phyloP scores from a whole-genome alignment of 2,329 filamentous ascomycete species.

The Penicillium sp. region DNA sequence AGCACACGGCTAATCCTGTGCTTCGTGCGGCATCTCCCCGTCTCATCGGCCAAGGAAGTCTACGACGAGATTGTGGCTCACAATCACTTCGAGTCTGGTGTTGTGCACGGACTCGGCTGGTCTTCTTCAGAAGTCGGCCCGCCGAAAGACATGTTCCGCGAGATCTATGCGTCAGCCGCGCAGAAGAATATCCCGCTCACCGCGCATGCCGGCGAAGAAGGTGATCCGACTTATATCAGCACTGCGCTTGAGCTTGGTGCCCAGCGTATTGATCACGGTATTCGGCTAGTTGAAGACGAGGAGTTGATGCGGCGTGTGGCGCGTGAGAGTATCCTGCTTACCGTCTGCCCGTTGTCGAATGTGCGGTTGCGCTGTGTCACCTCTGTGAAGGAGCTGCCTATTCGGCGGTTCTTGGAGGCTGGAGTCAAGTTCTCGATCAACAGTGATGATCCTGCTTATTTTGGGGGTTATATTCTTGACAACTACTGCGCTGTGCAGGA shows the following conservation, averaged over 20 bases:
- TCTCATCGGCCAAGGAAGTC: constrained; percentile 45
- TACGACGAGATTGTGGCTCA: constrained; percentile 35
- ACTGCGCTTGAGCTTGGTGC: constrained; percentile 57
- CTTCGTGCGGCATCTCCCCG: constrained; percentile 61
- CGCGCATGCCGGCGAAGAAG: constrained; percentile 69
- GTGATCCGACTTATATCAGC: constrained; percentile 57
- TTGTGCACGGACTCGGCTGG: constrained; percentile 56
- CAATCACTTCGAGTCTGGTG: constrained; percentile 41
- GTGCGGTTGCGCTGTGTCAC: constrained; percentile 53
- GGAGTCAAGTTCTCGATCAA: constrained; percentile 64
- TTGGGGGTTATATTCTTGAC: constrained; percentile 65
- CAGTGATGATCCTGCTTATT: constrained; percentile 66
- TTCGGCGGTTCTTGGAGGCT: constrained; percentile 54
- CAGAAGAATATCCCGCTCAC: constrained; percentile 53
- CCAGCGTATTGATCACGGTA: constrained; percentile 66
- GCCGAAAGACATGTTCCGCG: constrained; percentile 51
- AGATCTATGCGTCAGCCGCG: constrained; percentile 51
- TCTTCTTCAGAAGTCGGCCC: constrained; percentile 54
- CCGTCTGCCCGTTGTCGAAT: constrained; percentile 66
- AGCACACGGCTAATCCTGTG: constrained; percentile 61
- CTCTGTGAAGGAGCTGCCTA: constrained; percentile 49
- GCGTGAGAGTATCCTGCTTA: constrained; percentile 52
- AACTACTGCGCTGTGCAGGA: constrained; percentile 71
- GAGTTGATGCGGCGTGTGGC: constrained; percentile 53
- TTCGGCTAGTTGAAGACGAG: constrained; percentile 54